These are phyloP conservation scores for Arabidopsis thaliana DNA, from an alignment of 345 rosid genomes.

Conservation along the genomic window TAIR10.1 NC_003070.9:27521501-27522000, in stretches of 20 bases:
- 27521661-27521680: background rate
- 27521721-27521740: background rate
- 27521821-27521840: constrained; percentile 39
- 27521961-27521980: constrained; percentile 3
- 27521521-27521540: constrained; percentile 19
- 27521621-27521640: background rate
- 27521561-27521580: constrained; percentile 17
- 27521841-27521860: constrained; percentile 10
- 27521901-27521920: constrained; percentile 21
- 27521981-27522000: constrained; percentile 37
- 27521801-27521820: constrained; percentile 33
- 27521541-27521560: background rate
- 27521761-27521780: background rate
- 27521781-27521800: constrained; percentile 1
- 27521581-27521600: background rate
- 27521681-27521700: background rate
- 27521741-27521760: background rate
- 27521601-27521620: background rate
- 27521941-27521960: constrained; percentile 25
- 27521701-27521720: background rate
- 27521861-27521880: constrained; percentile 18
- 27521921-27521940: constrained; percentile 29
- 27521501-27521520: constrained; percentile 19
- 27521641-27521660: background rate
- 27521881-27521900: constrained; percentile 10